These are phyloP conservation scores for Fusarium algeriense DNA, from an alignment of 2,329 filamentous ascomycete species.

Conservation along the genomic window DNA sequence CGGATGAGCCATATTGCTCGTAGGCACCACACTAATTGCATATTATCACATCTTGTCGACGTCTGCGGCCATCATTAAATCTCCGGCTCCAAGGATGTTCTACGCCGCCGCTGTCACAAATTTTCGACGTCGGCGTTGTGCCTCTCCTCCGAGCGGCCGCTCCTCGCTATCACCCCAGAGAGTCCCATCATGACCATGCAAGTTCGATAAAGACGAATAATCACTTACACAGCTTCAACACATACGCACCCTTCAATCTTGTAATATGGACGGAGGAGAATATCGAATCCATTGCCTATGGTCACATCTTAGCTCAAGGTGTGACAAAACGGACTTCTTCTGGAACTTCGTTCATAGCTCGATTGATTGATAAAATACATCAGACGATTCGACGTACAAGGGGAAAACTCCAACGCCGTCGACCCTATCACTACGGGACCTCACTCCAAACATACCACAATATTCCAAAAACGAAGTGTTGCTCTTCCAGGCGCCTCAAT, in stretches of 20 bases:
- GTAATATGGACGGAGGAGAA: constrained; percentile 3
- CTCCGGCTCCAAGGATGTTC: constrained; percentile 24
- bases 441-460: background rate
- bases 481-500: constrained; percentile 2
- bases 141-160: constrained; percentile 34
- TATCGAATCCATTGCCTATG: constrained; percentile 4
- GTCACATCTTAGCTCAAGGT: constrained; percentile 20
- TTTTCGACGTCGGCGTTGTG: constrained; percentile 15
- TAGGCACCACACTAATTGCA: background rate
- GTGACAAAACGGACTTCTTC: constrained; percentile 34
- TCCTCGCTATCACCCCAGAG: constrained; percentile 20
- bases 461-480: background rate
- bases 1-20: constrained; percentile 16
- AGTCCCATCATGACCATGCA: constrained; percentile 30
- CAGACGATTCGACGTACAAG: background rate
- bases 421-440: background rate
- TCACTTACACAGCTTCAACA: constrained; percentile 21
- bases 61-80: constrained; percentile 32
- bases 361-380: background rate
- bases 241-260: constrained; percentile 7
- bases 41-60: constrained; percentile 28
- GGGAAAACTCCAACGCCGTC: too few species aligned
- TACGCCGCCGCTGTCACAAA: constrained; percentile 8
- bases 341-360: constrained; percentile 28
- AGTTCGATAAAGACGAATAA: constrained; percentile 29